Evolutionary conservation across 2,329 filamentous ascomycete species (phyloP).

Genomic region (Aspergillus pseudoviridinutans): DNA sequence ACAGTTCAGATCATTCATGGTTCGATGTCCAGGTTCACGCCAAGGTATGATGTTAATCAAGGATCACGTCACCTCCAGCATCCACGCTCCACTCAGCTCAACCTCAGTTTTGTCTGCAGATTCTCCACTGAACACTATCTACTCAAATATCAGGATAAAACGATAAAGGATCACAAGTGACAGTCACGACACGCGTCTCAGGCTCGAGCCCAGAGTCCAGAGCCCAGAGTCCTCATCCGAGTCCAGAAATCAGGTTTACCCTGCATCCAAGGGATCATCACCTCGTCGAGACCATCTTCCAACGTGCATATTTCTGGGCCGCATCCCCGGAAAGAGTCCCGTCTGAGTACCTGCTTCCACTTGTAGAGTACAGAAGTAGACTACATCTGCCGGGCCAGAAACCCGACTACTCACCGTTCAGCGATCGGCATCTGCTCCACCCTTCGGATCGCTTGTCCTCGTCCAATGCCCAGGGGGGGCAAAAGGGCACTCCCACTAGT

Average conservation of each 20-base stretch:
- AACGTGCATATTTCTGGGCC: background rate
- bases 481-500: no score
- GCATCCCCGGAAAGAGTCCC: background rate
- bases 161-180: no score
- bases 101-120: no score
- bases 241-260: background rate
- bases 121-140: no score
- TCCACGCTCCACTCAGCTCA: background rate
- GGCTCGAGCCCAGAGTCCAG: no score
- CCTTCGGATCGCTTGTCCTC: background rate
- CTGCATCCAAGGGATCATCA: background rate
- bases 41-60: background rate
- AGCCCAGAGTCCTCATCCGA: no score
- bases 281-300: background rate
- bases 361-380: background rate
- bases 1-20: background rate
- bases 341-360: no score
- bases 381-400: background rate
- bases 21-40: background rate
- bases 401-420: conserved; percentile 5
- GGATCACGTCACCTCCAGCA: background rate
- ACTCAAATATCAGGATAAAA: no score
- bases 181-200: no score
- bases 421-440: conserved; percentile 2
- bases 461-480: background rate